phyloP scores from a whole-genome alignment of 2,329 filamentous ascomycete genomes.

The Lasiodiplodia gonubiensis region DNA sequence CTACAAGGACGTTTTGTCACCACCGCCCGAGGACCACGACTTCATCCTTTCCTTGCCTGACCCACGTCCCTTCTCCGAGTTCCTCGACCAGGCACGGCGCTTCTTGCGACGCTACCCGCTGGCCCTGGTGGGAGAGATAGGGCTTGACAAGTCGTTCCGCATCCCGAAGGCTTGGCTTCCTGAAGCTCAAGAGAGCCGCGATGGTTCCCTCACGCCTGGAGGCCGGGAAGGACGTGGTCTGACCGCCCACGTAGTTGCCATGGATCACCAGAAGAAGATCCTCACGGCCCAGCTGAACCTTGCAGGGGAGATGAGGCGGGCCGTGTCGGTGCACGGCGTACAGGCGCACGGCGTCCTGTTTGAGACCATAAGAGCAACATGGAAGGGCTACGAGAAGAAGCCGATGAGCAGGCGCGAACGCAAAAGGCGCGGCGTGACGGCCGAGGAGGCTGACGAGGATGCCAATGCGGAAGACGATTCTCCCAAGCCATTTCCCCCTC shows the following conservation, averaged over 20 bases:
- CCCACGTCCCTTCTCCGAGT: slow-evolving; percentile 64
- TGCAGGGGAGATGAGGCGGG: slow-evolving; percentile 69
- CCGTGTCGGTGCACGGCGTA: slow-evolving; percentile 75
- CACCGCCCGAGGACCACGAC: slow-evolving; percentile 56
- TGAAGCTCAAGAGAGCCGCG: slow-evolving; percentile 46
- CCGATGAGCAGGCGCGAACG: slow-evolving; percentile 65
- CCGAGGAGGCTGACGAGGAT: slow-evolving; percentile 15
- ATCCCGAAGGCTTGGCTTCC: slow-evolving; percentile 67
- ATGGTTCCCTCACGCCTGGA: slow-evolving; percentile 66
- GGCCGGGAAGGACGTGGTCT: slow-evolving; percentile 72
- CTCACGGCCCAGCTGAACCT: slow-evolving; percentile 72
- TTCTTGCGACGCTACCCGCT: slow-evolving; percentile 64
- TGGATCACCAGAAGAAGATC: slow-evolving; percentile 71
- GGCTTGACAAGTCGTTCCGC: slow-evolving; percentile 77
- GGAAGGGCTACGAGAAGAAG: slow-evolving; percentile 72
- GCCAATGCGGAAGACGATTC: slow-evolving; percentile 26
- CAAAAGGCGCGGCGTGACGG: slow-evolving; percentile 34
- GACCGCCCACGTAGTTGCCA: slow-evolving; percentile 69
- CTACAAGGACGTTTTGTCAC: slow-evolving; percentile 69
- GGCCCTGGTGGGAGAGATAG: slow-evolving; percentile 77
- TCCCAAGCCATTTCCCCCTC: slow-evolving; percentile 75
- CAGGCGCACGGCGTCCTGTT: slow-evolving; percentile 75
- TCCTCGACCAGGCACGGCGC: slow-evolving; percentile 61
- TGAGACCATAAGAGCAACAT: slow-evolving; percentile 67
- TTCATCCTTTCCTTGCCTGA: slow-evolving; percentile 63